Percentiles rank a stretch among this genome's conserved stretches.
These are phyloP conservation scores for Bipolaris zeicola DNA, from an alignment of 2,329 filamentous ascomycete species.

Conservation along the genomic window DNA sequence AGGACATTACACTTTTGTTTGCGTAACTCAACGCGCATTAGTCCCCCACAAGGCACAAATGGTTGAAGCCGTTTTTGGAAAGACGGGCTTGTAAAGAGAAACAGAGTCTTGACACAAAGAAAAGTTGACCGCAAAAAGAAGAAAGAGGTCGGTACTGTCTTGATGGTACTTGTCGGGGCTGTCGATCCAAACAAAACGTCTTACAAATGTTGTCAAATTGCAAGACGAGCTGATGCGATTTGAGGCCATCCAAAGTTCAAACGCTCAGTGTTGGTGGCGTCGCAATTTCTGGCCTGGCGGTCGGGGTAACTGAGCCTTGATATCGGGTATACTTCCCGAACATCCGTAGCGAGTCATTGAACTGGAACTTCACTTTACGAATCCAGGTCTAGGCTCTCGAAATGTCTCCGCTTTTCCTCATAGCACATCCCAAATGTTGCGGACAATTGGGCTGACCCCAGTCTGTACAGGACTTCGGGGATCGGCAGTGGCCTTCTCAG, in stretches of 20 bases:
- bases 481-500: constrained; percentile 67
- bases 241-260: constrained; percentile 3
- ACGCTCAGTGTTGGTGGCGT: constrained; percentile 14
- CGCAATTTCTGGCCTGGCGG: constrained; percentile 2
- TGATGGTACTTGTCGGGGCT: constrained; percentile 4
- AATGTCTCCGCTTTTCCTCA: constrained; percentile 49
- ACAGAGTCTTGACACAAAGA: constrained; percentile 11
- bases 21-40: constrained; percentile 34
- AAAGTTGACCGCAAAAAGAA: constrained; percentile 10
- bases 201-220: neutral
- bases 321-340: neutral
- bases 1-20: constrained; percentile 36
- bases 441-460: constrained; percentile 74
- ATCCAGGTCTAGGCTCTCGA: neutral
- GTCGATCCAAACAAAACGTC: neutral
- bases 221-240: neutral
- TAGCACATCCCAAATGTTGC: constrained; percentile 78
- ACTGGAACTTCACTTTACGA: neutral
- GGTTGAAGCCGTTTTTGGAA: constrained; percentile 8
- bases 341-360: neutral
- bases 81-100: constrained; percentile 9
- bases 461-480: constrained; percentile 76
- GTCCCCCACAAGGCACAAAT: constrained; percentile 24
- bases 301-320: constrained; percentile 9
- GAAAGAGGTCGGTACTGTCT: neutral